phyloP scores from a whole-genome alignment of 331 rosid genomes.

The Ulmus americana region DNA sequence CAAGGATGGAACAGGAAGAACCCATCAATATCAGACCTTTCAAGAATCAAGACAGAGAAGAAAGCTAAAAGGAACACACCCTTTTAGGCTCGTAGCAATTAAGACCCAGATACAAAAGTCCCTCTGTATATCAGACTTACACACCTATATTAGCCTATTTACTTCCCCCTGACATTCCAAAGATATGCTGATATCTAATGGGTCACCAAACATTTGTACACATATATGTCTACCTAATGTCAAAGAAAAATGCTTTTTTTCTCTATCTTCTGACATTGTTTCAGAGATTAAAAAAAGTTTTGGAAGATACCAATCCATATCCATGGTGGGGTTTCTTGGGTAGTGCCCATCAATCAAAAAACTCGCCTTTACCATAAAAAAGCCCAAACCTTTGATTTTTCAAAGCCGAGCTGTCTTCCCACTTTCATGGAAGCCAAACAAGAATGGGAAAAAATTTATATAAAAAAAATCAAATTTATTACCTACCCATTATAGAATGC shows the following conservation, averaged over 20 bases:
- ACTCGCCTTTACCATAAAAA: slow-evolving; percentile 19
- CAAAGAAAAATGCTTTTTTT: slow-evolving; percentile 24
- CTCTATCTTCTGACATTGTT: slow-evolving; percentile 38
- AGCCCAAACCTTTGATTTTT: not conserved
- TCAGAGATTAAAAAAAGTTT: slow-evolving; percentile 21
- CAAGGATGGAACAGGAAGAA: slow-evolving; percentile 52
- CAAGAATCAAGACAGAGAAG: slow-evolving; percentile 15
- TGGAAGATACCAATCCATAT: slow-evolving; percentile 12
- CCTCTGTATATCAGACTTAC: slow-evolving; percentile 22
- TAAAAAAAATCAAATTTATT: slow-evolving; percentile 4
- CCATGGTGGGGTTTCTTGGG: slow-evolving; percentile 3
- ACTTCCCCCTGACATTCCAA: slow-evolving; percentile 49
- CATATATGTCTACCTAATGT: slow-evolving; percentile 18
- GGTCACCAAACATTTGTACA: slow-evolving; percentile 20
- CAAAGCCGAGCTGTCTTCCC: slow-evolving; percentile 18
- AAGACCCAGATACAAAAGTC: slow-evolving; percentile 35
- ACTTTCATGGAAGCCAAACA: slow-evolving; percentile 20
- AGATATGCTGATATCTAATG: slow-evolving; percentile 31
- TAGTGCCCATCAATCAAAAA: slow-evolving; percentile 12
- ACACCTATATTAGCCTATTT: slow-evolving; percentile 41
- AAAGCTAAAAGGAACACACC: slow-evolving; percentile 31
- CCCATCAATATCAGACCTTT: slow-evolving; percentile 44
- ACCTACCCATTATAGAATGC: slow-evolving; percentile 21
- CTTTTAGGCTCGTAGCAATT: slow-evolving; percentile 46
- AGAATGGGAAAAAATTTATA: slow-evolving; percentile 8